Evolutionary conservation across 179 eudicot species (phyloP), one percentile per base, ranked within the genome.

Genomic region (Monotropa hypopitys): DNA sequence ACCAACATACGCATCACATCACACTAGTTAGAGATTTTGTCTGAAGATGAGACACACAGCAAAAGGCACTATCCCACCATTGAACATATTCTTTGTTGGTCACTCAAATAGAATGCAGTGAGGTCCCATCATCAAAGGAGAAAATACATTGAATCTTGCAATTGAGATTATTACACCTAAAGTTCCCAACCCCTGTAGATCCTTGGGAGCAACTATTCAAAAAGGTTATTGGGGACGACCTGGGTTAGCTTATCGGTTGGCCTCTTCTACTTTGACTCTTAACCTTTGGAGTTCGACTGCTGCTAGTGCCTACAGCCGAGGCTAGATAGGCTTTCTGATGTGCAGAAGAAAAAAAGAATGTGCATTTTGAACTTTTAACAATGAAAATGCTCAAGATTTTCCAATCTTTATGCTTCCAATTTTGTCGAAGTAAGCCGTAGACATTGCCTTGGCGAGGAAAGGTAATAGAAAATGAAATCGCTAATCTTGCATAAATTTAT

Each of bases 1-100:
- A 38, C 53, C 75, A 66, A 73, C 16, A 73, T 79, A n/a, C n/a
- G 73, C 67, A 63, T 38, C 77, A 62, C 66, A 63, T 67, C 47
- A 66, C 66, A 51, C 20, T 20, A 33, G 26, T 35, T 20, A 66
- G 42, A 66, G 42, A 65, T 45, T 65, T 33, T 15, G 35, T 35
- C 20, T 53, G 61, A 50, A 50, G 75, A 1, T 50, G 61, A 72
- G 59, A 32, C 45, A 2, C 74, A 26, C 15, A 20, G 74, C 40
- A 21, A 62, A 69, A 59, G 65, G 66, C 68, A 71, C 28, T 47
- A 28, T 10, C 63, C 26, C 28, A 47, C 72, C 62, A 76, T 72
- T 47, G 2, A 28, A 57, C 72, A 32, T 33, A 46, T 66, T 4
- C 47, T 38, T 21, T 61, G 63, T 65, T 49, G 21, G 59, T 47